These are phyloP conservation scores for Lactifluus echinatus DNA, from an alignment of 768 basidiomycete genomes.

Conservation along the genomic window DNA sequence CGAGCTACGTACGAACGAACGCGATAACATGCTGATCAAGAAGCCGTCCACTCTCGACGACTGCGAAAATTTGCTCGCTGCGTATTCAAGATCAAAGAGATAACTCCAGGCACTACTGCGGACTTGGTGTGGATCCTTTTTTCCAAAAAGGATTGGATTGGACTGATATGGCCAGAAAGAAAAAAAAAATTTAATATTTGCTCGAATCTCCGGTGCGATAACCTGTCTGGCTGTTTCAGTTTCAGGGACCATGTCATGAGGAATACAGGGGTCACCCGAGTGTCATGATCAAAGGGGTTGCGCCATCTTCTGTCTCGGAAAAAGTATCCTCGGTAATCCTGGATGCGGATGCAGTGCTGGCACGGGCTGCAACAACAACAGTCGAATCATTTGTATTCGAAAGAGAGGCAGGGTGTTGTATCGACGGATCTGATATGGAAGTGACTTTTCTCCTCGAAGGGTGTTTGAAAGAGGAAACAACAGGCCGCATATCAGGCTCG, in stretches of 20 bases:
- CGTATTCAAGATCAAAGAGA: constrained; percentile 17
- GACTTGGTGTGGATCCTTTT: constrained; percentile 1
- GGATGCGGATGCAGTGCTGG: background rate
- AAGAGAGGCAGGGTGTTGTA: background rate
- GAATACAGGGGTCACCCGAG: background rate
- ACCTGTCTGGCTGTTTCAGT: background rate
- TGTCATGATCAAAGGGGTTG: background rate
- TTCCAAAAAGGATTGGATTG: background rate
- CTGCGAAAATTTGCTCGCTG: constrained; percentile 9
- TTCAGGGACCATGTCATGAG: background rate
- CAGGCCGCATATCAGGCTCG: background rate
- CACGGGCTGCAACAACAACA: background rate
- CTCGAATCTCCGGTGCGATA: constrained; percentile 12
- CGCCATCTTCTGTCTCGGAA: background rate
- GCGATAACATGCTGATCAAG: constrained; percentile 4
- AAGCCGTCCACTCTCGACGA: constrained; percentile 10
- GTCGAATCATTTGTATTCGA: background rate
- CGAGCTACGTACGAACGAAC: constrained; percentile 15
- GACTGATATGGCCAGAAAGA: constrained; percentile 9
- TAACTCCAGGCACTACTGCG: constrained; percentile 17
- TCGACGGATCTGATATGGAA: background rate
- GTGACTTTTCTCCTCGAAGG: background rate
- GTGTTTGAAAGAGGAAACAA: background rate
- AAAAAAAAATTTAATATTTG: constrained; percentile 1
- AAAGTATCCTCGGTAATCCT: background rate